These are phyloP conservation scores for Hypomyces rosellus DNA, from an alignment of 2,329 filamentous ascomycete species.

Conservation along the genomic window DNA sequence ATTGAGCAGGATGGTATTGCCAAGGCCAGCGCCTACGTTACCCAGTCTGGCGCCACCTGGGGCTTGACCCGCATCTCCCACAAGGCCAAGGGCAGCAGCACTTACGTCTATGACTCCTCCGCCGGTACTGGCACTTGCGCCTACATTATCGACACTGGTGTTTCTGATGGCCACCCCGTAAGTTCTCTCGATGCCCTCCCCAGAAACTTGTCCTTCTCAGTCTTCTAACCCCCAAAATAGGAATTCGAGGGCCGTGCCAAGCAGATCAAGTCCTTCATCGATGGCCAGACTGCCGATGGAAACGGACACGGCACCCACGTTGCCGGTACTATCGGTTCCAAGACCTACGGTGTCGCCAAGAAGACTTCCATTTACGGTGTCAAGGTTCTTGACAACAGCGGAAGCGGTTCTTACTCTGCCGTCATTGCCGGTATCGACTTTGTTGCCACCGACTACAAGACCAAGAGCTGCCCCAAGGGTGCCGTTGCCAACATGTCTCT, in stretches of 20 bases:
- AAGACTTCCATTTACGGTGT: constrained; percentile 36
- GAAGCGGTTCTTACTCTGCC: constrained; percentile 29
- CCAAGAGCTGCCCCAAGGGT: constrained; percentile 35
- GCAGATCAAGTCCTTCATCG: constrained; percentile 23
- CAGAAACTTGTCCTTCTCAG: neutral
- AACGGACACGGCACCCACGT: constrained; percentile 39
- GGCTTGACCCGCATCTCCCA: constrained; percentile 31
- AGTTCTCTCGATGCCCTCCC: constrained; percentile 12
- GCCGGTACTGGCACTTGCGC: constrained; percentile 36
- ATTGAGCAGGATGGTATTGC: constrained; percentile 32
- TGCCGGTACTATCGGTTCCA: constrained; percentile 28
- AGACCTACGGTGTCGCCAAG: constrained; percentile 36
- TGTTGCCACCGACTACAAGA: constrained; percentile 31
- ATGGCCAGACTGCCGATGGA: constrained; percentile 20
- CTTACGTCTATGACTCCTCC: constrained; percentile 34
- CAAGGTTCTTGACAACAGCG: constrained; percentile 37
- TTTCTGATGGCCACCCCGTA: constrained; percentile 32
- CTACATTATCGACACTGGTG: constrained; percentile 43
- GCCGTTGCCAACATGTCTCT: constrained; percentile 53
- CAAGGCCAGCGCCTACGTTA: constrained; percentile 12
- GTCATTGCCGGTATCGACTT: constrained; percentile 42
- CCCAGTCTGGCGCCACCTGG: constrained; percentile 21
- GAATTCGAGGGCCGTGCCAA: constrained; percentile 31
- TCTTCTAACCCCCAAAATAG: constrained; percentile 3
- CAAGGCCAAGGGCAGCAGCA: constrained; percentile 20